Conservation (phyloP, 805 yeast species). For the Saccharomycopsis lassenensis region DNA sequence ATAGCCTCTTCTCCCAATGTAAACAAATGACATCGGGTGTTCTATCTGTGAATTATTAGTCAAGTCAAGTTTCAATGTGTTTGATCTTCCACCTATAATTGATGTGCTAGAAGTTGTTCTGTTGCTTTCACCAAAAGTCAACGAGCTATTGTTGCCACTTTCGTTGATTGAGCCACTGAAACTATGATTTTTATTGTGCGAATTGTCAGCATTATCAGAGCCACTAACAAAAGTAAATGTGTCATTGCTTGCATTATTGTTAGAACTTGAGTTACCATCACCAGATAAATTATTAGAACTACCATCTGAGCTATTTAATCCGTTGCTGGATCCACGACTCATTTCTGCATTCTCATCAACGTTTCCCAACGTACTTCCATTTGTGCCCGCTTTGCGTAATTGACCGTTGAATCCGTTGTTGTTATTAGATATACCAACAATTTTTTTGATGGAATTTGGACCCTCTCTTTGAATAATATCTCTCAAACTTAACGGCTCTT, state of each 20-base stretch:
- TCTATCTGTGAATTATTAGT: conserved; percentile 1
- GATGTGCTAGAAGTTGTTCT: conserved; percentile 7
- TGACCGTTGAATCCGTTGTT: too few relatives aligned
- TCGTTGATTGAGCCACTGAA: not conserved
- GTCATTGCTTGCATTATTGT: not conserved
- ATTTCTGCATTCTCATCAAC: too few relatives aligned
- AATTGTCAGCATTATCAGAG: not conserved
- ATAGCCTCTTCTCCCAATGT: conserved; percentile 18
- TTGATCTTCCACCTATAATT: conserved; percentile 9
- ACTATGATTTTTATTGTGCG: not conserved
- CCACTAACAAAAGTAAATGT: not conserved
- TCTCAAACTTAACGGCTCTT: conserved; percentile 56
- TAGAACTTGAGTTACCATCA: not conserved
- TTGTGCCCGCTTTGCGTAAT: too few relatives aligned
- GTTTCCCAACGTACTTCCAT: too few relatives aligned
- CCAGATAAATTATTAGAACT: not conserved
- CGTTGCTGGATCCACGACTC: too few relatives aligned
- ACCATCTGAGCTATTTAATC: too few relatives aligned
- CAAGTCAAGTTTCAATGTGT: conserved; percentile 10
- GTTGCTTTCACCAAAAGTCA: conserved; percentile 1
- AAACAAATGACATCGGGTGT: conserved; percentile 15
- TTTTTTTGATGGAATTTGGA: conserved; percentile 3
- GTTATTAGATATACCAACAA: not conserved
- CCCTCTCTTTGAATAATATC: conserved; percentile 30
- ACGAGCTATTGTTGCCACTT: not conserved